Evolutionary conservation across 1,284 basidiomycete species (phyloP).

Genomic region (Apiotrichum sp.): DNA sequence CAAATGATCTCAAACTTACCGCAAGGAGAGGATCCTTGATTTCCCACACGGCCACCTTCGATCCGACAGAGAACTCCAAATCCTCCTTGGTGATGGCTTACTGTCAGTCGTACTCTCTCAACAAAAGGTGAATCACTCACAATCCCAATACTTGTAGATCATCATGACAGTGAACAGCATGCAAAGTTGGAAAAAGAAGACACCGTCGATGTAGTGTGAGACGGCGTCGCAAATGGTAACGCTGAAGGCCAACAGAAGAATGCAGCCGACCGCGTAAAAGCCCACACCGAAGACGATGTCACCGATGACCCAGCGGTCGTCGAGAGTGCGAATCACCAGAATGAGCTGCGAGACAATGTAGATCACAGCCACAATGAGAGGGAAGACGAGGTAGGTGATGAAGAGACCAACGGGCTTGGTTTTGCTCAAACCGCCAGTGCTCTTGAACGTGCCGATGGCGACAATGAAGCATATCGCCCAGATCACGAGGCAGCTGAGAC

Average conservation of each 20-base stretch:
- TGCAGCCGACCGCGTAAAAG: constrained; percentile 81
- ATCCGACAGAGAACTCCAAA: constrained; percentile 96
- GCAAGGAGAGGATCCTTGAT: constrained; percentile 85
- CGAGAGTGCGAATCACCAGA: constrained; percentile 91
- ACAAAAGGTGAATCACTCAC: constrained; percentile 25
- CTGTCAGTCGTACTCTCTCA: constrained; percentile 2
- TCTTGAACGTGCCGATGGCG: constrained; percentile 89
- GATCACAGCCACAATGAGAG: constrained; percentile 77
- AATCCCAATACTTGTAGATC: constrained; percentile 99
- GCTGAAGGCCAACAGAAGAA: constrained; percentile 90
- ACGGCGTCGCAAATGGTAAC: constrained; percentile 90
- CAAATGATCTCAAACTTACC: constrained; percentile 23
- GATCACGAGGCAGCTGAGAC: constrained; percentile 71
- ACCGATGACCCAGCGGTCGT: constrained; percentile 91
- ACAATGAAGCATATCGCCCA: constrained; percentile 84
- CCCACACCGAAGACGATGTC: constrained; percentile 69
- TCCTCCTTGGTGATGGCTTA: constrained; percentile 86
- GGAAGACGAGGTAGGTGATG: constrained; percentile 95
- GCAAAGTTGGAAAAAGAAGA: constrained; percentile 95
- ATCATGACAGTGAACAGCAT: constrained; percentile 97
- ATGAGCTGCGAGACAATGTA: constrained; percentile 89
- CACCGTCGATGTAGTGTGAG: constrained; percentile 90
- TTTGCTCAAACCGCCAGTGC: constrained; percentile 69
- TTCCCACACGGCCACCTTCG: constrained; percentile 94
- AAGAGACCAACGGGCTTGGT: constrained; percentile 74